Evolutionary conservation across 2,329 filamentous ascomycete species (phyloP), one percentile per base, ranked within the genome.

Genomic region (Talaromyces marneffei): DNA sequence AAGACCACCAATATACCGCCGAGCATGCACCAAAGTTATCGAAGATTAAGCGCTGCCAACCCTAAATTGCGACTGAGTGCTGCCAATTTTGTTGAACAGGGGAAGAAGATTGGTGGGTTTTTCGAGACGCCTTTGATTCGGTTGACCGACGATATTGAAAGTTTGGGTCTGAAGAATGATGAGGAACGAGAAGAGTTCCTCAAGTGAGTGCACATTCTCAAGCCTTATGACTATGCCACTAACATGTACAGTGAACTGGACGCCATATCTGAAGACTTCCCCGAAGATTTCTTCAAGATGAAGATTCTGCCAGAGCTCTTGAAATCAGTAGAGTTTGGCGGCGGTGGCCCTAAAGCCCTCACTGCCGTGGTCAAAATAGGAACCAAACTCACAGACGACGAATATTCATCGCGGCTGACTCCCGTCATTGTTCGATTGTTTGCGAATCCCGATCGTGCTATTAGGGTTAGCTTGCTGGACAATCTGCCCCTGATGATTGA

Each of bases 281-380:
- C 94, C 0, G 93, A 97, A 71, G 94, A 97, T 63, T 99, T 96
- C 74, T 96, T 97, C 81, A 96, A 95, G 72, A 90, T 96, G 83
- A 99, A 97, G 71, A 87, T 99, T 3, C 81, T 99, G 8, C 94
- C 94, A 0, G 94, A 99, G 72, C 80, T 99, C 31, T 82, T 99
- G n/a, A 99, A 97, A 72, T 96, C 92, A 0, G 92, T 97, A n/a
- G 94, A 99, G 70, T 99, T 97, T 74, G 94, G 94, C 7, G 94
- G 93, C 10, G 94, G 94, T 29, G 94, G 94, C 0, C 90, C 93
- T 0, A 95, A 96, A 71, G 92, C 96, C 0, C 90, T 99, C 63
- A 79, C 83, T 1, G 87, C 96, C 1, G 90, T 96, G 42, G 86
- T 97, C 80, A 96, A 96, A 71, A 97, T 99, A 67, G 87, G 91